These are phyloP conservation scores for Mallotus japonicus DNA, from an alignment of 441 rosid species.

Conservation along the genomic window DNA sequence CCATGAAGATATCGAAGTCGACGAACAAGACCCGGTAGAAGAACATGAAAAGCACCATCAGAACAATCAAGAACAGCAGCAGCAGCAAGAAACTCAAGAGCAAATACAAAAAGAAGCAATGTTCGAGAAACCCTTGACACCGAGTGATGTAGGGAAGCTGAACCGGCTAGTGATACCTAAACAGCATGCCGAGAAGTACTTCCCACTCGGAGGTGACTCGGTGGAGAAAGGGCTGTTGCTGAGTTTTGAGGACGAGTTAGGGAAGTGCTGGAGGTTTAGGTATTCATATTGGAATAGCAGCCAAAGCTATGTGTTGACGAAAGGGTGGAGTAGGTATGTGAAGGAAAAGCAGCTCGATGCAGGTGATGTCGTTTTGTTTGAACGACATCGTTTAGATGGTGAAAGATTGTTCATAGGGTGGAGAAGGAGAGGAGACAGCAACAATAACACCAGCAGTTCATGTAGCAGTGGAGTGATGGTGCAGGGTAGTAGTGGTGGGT, in stretches of 20 bases:
- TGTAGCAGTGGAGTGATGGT: slow-evolving; percentile 23
- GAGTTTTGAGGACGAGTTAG: slow-evolving; percentile 87
- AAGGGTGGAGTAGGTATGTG: slow-evolving; percentile 96
- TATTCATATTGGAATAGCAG: slow-evolving; percentile 99
- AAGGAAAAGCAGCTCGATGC: slow-evolving; percentile 93
- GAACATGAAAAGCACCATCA: neutral
- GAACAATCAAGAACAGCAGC: neutral
- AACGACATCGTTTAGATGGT: slow-evolving; percentile 58
- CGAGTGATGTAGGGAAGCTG: slow-evolving; percentile 95
- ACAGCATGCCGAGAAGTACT: slow-evolving; percentile 90
- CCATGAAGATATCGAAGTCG: slow-evolving; percentile 30
- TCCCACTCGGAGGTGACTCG: slow-evolving; percentile 60
- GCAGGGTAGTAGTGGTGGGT: slow-evolving; percentile 25
- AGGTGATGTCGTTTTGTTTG: slow-evolving; percentile 75
- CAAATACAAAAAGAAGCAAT: slow-evolving; percentile 44
- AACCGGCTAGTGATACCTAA: slow-evolving; percentile 95
- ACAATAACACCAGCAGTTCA: neutral
- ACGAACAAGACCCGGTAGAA: slow-evolving; percentile 28
- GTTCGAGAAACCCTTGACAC: slow-evolving; percentile 88
- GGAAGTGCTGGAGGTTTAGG: slow-evolving; percentile 82
- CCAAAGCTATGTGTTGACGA: slow-evolving; percentile 90
- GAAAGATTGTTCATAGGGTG: slow-evolving; percentile 75
- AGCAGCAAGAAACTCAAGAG: neutral
- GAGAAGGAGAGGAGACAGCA: slow-evolving; percentile 49
- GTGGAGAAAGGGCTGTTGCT: slow-evolving; percentile 65